Evolutionary conservation across 208 protist genomes (phyloP).

Genomic region (Wallacemonas sp.): DNA sequence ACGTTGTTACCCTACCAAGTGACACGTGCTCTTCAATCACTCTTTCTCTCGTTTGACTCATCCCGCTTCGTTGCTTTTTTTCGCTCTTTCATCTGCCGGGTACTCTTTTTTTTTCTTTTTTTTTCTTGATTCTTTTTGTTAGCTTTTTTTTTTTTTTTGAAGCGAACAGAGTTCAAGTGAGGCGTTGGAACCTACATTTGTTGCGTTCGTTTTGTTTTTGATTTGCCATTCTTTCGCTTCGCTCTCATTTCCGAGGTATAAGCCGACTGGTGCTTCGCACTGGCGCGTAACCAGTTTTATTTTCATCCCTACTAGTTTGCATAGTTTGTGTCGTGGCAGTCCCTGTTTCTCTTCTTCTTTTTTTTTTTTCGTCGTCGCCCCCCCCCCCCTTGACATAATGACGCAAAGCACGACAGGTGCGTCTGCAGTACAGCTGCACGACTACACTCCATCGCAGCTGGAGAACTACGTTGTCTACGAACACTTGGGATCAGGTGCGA

Average conservation of each 20-base stretch:
- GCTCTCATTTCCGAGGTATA: too few species aligned
- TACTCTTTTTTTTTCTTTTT: not conserved
- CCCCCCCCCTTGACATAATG: not conserved
- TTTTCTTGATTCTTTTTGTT: not conserved
- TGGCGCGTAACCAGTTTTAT: too few species aligned
- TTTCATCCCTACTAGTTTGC: slow-evolving; percentile 14
- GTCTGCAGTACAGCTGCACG: slow-evolving; percentile 14
- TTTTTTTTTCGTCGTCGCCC: slow-evolving; percentile 17
- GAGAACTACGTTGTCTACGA: slow-evolving; percentile 63
- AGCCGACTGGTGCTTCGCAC: too few species aligned
- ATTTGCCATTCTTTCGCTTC: too few species aligned
- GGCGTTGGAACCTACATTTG: not conserved
- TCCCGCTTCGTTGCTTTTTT: not conserved
- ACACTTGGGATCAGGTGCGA: slow-evolving; percentile 66
- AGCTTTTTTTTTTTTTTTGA: not conserved
- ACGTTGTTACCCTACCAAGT: too few species aligned
- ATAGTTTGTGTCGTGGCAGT: not conserved
- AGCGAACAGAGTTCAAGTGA: not conserved
- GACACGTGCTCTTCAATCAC: too few species aligned
- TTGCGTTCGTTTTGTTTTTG: not conserved
- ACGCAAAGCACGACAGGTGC: not conserved
- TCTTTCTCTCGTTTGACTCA: too few species aligned
- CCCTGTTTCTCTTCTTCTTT: slow-evolving; percentile 13
- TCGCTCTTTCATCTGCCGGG: not conserved
- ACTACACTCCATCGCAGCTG: slow-evolving; percentile 42